Percentiles rank a stretch among this genome's conserved stretches.
These are phyloP conservation scores for Amyloporia xantha DNA, from an alignment of 768 basidiomycete species.

Conservation along the genomic window DNA sequence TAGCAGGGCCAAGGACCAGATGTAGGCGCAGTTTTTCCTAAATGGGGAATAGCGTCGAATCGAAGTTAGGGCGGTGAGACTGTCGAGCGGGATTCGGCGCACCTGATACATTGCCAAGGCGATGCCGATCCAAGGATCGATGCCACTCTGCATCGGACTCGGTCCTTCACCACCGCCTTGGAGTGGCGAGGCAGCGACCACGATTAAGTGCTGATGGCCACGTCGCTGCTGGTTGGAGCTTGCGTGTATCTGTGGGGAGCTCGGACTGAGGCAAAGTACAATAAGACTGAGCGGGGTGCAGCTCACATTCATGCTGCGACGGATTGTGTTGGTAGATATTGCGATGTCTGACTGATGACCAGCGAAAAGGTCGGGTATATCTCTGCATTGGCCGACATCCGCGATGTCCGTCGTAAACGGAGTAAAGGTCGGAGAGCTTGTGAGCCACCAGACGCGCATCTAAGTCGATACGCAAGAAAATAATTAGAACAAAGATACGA, in stretches of 20 bases:
- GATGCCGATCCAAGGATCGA: constrained; percentile 20
- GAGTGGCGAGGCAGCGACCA: constrained; percentile 14
- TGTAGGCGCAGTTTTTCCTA: constrained; percentile 55
- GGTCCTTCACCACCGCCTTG: neutral
- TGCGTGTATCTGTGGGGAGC: neutral
- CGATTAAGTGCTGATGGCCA: constrained; percentile 5
- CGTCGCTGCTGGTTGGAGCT: neutral
- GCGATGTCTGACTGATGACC: constrained; percentile 7
- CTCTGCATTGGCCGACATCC: constrained; percentile 8
- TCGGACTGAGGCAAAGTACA: neutral
- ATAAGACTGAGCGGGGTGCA: neutral
- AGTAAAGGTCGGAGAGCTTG: constrained; percentile 14
- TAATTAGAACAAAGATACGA: neutral
- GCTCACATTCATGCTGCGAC: constrained; percentile 17
- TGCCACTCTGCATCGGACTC: constrained; percentile 9
- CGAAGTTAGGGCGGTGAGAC: neutral
- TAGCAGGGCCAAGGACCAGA: constrained; percentile 42
- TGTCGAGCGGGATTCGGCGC: neutral
- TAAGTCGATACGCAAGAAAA: neutral
- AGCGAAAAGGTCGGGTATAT: constrained; percentile 16
- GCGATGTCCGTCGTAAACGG: constrained; percentile 5
- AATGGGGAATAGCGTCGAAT: constrained; percentile 25
- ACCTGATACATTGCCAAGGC: constrained; percentile 16
- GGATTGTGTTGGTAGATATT: constrained; percentile 14
- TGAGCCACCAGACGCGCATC: constrained; percentile 19